Conservation (phyloP, 495 filamentous ascomycete species). For the Penicillium manginii region DNA sequence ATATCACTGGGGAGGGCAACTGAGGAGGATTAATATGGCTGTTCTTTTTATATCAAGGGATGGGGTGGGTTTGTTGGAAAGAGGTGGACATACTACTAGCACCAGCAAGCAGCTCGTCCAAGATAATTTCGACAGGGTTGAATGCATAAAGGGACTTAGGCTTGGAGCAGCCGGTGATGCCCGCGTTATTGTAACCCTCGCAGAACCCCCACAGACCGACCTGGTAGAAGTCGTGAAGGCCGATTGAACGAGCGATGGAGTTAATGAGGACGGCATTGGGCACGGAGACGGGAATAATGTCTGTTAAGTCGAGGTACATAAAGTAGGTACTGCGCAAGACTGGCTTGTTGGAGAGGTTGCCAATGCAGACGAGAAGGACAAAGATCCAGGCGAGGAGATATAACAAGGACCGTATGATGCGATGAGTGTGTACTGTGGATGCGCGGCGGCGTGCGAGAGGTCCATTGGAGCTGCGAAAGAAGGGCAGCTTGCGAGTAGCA, state of each 20-base stretch:
- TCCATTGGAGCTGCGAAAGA: slow-evolving; percentile 34
- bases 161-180: slow-evolving; percentile 74
- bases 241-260: slow-evolving; percentile 83
- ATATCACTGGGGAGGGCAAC: slow-evolving; percentile 79
- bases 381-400: slow-evolving; percentile 78
- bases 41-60: not conserved
- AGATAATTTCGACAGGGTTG: slow-evolving; percentile 80
- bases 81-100: slow-evolving; percentile 64
- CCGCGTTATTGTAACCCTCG: slow-evolving; percentile 74
- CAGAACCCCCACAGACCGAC: slow-evolving; percentile 91
- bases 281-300: slow-evolving; percentile 76
- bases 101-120: slow-evolving; percentile 76
- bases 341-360: slow-evolving; percentile 61
- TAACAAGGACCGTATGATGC: slow-evolving; percentile 63
- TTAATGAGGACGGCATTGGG: slow-evolving; percentile 82
- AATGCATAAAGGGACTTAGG: slow-evolving; percentile 81
- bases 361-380: slow-evolving; percentile 76
- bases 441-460: slow-evolving; percentile 31
- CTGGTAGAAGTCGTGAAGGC: slow-evolving; percentile 91
- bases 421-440: slow-evolving; percentile 42
- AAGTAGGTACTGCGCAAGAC: slow-evolving; percentile 76
- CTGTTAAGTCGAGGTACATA: slow-evolving; percentile 77
- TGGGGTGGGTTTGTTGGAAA: not conserved
- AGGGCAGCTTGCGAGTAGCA: slow-evolving; percentile 31
- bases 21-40: slow-evolving; percentile 19